These are phyloP conservation scores for Wallacemonas sp. DNA, from an alignment of 208 protist species.

Conservation along the genomic window DNA sequence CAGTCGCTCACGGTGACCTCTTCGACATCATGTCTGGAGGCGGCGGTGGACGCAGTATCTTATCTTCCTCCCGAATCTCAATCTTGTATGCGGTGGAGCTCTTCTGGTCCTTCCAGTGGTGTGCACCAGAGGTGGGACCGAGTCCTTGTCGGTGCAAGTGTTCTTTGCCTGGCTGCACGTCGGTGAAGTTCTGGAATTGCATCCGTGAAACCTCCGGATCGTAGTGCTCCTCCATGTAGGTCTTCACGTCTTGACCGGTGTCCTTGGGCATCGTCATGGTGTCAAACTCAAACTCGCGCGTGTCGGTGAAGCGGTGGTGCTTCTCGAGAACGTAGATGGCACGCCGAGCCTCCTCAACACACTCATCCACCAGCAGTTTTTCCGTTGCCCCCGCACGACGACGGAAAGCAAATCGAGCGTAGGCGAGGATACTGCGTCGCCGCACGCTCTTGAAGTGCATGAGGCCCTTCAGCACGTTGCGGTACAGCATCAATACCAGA, in stretches of 20 bases:
- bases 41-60: conserved; percentile 71
- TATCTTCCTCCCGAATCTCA: conserved; percentile 81
- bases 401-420: conserved; percentile 76
- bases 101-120: conserved; percentile 73
- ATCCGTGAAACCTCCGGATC: conserved; percentile 79
- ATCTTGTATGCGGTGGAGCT: conserved; percentile 56
- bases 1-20: background rate
- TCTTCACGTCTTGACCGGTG: conserved; percentile 90
- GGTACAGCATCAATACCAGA: conserved; percentile 78
- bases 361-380: conserved; percentile 89
- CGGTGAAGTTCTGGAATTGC: conserved; percentile 86
- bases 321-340: conserved; percentile 83
- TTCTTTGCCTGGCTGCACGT: conserved; percentile 78
- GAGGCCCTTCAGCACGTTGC: conserved; percentile 79
- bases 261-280: conserved; percentile 82
- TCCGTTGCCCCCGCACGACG: conserved; percentile 73
- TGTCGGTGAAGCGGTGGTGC: conserved; percentile 80
- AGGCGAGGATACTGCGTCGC: conserved; percentile 77
- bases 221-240: conserved; percentile 92
- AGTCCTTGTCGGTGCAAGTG: conserved; percentile 66
- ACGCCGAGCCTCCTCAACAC: conserved; percentile 80
- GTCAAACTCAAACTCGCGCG: conserved; percentile 81
- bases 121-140: conserved; percentile 55
- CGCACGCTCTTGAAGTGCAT: conserved; percentile 80
- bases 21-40: conserved; percentile 52